These are phyloP conservation scores for Xylariaceae sp. DNA, from an alignment of 2,329 filamentous ascomycete species.

Conservation along the genomic window DNA sequence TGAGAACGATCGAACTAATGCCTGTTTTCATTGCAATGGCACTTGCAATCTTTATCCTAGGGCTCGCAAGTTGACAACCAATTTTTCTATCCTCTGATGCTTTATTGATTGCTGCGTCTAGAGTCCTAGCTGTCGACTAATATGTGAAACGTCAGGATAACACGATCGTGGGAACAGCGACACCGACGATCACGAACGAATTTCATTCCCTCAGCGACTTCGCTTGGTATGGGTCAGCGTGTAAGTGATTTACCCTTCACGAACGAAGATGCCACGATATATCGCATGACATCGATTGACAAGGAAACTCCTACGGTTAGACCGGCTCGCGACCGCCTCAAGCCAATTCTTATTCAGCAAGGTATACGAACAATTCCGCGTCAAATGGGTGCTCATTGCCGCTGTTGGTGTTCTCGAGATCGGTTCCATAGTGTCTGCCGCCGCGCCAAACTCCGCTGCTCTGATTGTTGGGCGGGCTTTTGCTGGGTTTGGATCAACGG, in stretches of 20 bases:
- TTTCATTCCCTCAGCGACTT: slow-evolving; percentile 19
- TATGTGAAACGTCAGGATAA: slow-evolving; percentile 9
- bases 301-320: too few species aligned
- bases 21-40: slow-evolving; percentile 9
- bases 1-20: too few species aligned
- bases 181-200: slow-evolving; percentile 16
- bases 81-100: not conserved
- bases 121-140: too few species aligned
- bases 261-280: slow-evolving; percentile 28
- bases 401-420: slow-evolving; percentile 16
- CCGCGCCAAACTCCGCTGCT: slow-evolving; percentile 9
- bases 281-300: too few species aligned
- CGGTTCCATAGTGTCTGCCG: slow-evolving; percentile 13
- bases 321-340: slow-evolving; percentile 6
- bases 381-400: slow-evolving; percentile 12
- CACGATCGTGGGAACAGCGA: slow-evolving; percentile 19
- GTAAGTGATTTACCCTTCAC: too few species aligned
- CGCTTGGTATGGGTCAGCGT: slow-evolving; percentile 17
- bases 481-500: slow-evolving; percentile 19
- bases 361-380: slow-evolving; percentile 9
- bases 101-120: too few species aligned
- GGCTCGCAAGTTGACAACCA: slow-evolving; percentile 2
- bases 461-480: slow-evolving; percentile 22
- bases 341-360: slow-evolving; percentile 8
- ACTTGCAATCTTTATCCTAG: slow-evolving; percentile 11